Evolutionary conservation across 2,329 filamentous ascomycete genomes (phyloP).

Genomic region (Beauveria asiatica): DNA sequence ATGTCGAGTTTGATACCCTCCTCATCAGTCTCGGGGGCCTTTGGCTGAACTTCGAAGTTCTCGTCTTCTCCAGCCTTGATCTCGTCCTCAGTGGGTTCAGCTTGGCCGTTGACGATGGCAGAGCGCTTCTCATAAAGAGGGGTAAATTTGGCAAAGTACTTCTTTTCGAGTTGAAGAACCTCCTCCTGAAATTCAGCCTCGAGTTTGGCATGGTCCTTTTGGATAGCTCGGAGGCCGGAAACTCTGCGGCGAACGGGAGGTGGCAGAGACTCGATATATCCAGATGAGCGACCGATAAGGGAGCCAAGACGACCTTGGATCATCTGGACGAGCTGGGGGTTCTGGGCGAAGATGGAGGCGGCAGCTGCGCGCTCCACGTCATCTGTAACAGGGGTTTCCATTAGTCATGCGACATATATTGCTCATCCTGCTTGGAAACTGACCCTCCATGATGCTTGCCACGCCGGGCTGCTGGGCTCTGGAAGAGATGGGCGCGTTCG

Average conservation of each 20-base stretch:
- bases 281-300: conserved; percentile 89
- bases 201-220: conserved; percentile 97
- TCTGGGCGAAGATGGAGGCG: conserved; percentile 88
- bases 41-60: conserved; percentile 64
- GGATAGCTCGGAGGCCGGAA: conserved; percentile 90
- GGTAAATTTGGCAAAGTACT: conserved; percentile 98
- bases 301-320: conserved; percentile 93
- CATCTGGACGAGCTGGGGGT: conserved; percentile 91
- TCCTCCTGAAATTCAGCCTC: conserved; percentile 98
- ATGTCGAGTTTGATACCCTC: conserved; percentile 50
- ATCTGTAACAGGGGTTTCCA: conserved; percentile 49
- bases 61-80: conserved; percentile 78
- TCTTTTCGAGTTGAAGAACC: conserved; percentile 96
- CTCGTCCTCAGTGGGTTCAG: conserved; percentile 81
- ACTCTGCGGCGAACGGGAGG: conserved; percentile 84
- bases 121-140: conserved; percentile 94
- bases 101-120: conserved; percentile 78
- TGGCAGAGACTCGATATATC: conserved; percentile 95
- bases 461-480: conserved; percentile 93
- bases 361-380: conserved; percentile 80
- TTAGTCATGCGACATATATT: conserved; percentile 16
- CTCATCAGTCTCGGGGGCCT: conserved; percentile 59
- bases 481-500: conserved; percentile 93
- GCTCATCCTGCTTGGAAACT: conserved; percentile 24
- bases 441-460: conserved; percentile 95